Conservation (phyloP, 345 rosid genomes). For the Ceriops zippeliana region DNA sequence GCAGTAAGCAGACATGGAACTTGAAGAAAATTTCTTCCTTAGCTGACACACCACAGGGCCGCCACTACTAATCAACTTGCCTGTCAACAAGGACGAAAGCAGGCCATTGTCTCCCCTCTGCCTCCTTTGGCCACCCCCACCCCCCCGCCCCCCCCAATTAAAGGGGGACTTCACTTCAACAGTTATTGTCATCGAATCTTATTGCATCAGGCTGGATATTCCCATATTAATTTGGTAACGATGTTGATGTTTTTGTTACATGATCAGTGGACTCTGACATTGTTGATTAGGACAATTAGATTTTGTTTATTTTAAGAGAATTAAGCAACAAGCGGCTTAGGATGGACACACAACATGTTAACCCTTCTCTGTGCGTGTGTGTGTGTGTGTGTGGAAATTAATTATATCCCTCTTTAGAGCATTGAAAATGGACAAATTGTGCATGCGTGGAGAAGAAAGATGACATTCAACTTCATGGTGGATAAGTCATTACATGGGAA, state of each 20-base stretch:
- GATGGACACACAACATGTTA: too few species aligned
- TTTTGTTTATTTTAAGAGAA: neutral
- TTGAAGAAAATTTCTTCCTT: neutral
- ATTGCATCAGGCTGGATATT: constrained; percentile 6
- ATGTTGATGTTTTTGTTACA: constrained; percentile 31
- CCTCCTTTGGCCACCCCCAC: too few species aligned
- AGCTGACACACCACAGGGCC: neutral
- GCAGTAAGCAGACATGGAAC: neutral
- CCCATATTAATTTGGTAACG: constrained; percentile 34
- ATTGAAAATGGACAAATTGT: neutral
- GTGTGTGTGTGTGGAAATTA: too few species aligned
- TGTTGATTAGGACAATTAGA: constrained; percentile 7
- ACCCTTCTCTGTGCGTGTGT: too few species aligned
- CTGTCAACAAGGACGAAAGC: constrained; percentile 17
- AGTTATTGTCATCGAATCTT: constrained; percentile 11
- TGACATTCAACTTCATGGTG: neutral
- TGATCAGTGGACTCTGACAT: constrained; percentile 33
- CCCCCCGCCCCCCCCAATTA: too few species aligned
- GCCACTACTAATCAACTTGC: constrained; percentile 21
- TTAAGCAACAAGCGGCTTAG: neutral
- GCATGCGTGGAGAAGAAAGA: neutral
- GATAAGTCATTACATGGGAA: constrained; percentile 27
- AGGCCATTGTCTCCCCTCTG: constrained; percentile 32
- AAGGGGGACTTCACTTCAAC: too few species aligned
- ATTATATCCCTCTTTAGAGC: neutral